These are phyloP conservation scores for Tarenaya hassleriana DNA, from an alignment of 345 rosid genomes.

Conservation along the genomic window DNA sequence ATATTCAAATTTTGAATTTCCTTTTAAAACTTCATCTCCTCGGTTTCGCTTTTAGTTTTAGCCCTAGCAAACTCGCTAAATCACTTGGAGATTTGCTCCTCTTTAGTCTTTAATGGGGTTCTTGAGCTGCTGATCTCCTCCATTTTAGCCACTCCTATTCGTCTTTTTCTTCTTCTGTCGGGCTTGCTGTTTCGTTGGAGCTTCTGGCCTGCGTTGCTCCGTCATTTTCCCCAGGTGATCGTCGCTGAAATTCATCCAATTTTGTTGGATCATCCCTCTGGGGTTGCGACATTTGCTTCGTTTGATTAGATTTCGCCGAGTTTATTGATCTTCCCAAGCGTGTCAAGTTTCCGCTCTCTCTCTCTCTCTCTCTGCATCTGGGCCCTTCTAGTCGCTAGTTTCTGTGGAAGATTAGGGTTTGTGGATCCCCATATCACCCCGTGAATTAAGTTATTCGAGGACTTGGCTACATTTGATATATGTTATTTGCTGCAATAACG, in stretches of 20 bases:
- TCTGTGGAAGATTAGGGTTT: slow-evolving; percentile 18
- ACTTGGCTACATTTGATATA: slow-evolving; percentile 17
- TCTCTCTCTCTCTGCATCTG: slow-evolving; percentile 6
- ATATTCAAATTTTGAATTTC: neutral
- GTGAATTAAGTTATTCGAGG: slow-evolving; percentile 20
- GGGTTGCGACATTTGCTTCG: slow-evolving; percentile 19
- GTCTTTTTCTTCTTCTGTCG: neutral
- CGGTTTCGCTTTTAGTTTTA: slow-evolving; percentile 6
- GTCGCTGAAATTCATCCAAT: neutral
- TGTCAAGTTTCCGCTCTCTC: slow-evolving; percentile 15
- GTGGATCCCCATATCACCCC: slow-evolving; percentile 8
- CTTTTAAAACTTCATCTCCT: slow-evolving; percentile 6
- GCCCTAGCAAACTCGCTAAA: slow-evolving; percentile 20
- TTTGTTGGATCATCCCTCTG: neutral
- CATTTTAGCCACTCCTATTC: too few relatives aligned
- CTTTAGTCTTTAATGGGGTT: slow-evolving; percentile 10
- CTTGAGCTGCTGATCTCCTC: neutral
- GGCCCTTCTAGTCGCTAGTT: slow-evolving; percentile 4
- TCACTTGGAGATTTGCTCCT: slow-evolving; percentile 16
- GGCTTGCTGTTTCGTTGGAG: neutral
- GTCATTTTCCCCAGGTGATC: neutral
- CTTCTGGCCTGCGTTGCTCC: neutral
- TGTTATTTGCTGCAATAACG: slow-evolving; percentile 16
- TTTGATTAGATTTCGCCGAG: slow-evolving; percentile 12
- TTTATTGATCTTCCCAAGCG: slow-evolving; percentile 18